Evolutionary conservation across 164 flowering plant species (phyloP).

Genomic region (Aristolochia contorta): DNA sequence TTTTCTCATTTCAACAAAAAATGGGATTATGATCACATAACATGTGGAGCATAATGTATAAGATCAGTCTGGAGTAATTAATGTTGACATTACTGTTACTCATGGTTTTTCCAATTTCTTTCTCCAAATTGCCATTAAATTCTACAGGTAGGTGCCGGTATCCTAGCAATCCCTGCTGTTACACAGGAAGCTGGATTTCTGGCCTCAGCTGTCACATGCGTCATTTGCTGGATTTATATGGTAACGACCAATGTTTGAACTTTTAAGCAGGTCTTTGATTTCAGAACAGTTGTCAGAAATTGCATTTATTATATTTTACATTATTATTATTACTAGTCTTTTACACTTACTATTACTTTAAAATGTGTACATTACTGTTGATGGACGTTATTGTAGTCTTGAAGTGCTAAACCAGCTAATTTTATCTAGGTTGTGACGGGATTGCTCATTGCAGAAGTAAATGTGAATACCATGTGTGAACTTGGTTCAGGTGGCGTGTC

Average conservation of each 20-base stretch:
- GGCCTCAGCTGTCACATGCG: slow-evolving; percentile 73
- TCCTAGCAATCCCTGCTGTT: slow-evolving; percentile 93
- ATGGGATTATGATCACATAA: background rate
- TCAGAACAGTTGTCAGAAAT: too few species aligned
- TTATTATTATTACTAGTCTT: too few species aligned
- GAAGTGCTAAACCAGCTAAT: background rate
- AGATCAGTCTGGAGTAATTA: too few species aligned
- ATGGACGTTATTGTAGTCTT: background rate
- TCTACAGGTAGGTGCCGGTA: slow-evolving; percentile 84
- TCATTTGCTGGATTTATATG: slow-evolving; percentile 83
- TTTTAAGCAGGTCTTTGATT: too few species aligned
- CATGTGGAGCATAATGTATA: too few species aligned
- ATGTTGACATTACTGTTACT: too few species aligned
- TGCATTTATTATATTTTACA: too few species aligned
- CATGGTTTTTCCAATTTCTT: background rate
- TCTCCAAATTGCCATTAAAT: slow-evolving; percentile 9
- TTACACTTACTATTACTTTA: background rate
- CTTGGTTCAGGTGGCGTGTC: slow-evolving; percentile 97
- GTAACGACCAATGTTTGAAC: slow-evolving; percentile 23
- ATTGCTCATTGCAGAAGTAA: slow-evolving; percentile 87
- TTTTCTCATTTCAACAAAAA: too few species aligned
- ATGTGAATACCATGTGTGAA: slow-evolving; percentile 91
- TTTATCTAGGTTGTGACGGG: slow-evolving; percentile 79
- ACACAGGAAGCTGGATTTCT: slow-evolving; percentile 95
- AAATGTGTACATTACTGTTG: background rate